Percentiles rank a stretch among this genome's conserved stretches.
phyloP scores from a whole-genome alignment of 2,329 filamentous ascomycete species.

The Aspergillus latus region DNA sequence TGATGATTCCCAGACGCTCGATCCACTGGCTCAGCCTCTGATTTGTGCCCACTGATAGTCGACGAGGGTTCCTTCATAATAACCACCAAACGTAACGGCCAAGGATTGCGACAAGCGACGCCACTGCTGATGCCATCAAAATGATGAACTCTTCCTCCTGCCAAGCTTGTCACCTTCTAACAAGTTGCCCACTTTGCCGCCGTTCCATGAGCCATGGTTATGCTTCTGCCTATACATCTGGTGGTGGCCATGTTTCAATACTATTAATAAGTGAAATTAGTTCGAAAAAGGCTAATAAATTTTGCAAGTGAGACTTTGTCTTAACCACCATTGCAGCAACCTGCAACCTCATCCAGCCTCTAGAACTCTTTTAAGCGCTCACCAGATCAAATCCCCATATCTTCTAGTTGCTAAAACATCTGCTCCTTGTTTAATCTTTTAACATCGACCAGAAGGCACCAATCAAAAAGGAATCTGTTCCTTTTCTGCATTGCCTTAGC shows the following conservation, averaged over 20 bases:
- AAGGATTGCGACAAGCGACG: conserved; percentile 4
- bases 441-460: background rate
- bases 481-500: background rate
- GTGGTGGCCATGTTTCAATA: background rate
- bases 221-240: conserved; percentile 8
- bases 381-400: background rate
- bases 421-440: background rate
- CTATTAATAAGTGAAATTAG: background rate
- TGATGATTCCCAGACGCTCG: conserved; percentile 19
- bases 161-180: background rate
- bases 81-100: background rate
- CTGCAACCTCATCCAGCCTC: background rate
- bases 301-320: background rate
- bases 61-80: conserved; percentile 2
- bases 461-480: background rate
- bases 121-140: conserved; percentile 3
- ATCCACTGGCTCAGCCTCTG: conserved; percentile 11
- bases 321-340: background rate
- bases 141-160: background rate
- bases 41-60: conserved; percentile 14
- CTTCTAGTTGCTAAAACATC: background rate
- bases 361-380: background rate
- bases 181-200: no score
- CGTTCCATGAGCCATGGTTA: conserved; percentile 2
- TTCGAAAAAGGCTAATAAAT: background rate